Evolutionary conservation across 2,329 filamentous ascomycete genomes (phyloP), one percentile per base, ranked within the genome.

Genomic region (Aureobasidium leucospermi): DNA sequence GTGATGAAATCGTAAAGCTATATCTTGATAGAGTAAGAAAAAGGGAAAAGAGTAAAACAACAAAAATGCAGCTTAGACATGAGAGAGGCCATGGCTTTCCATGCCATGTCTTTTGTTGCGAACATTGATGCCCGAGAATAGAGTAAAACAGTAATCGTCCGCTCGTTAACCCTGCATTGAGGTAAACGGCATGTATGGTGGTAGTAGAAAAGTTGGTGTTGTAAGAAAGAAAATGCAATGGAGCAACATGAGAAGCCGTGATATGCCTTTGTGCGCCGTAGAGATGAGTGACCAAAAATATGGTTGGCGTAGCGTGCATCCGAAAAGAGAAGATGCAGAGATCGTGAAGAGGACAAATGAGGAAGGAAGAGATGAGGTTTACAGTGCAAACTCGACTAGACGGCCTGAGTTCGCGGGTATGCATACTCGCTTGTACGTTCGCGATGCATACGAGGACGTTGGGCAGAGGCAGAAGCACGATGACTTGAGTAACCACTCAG

Each of bases 1-100:
- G 46, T 49, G n/a, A 6, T 51, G 13, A 38, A 34, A 29, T 52
- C 38, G 49, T 42, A 36, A 52, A 51, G 49, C 49, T 52, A 52
- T 52, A 41, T 52, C 11, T n/a, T 15, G 16, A 19, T 29, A 2
- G 23, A 31, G 32, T 9, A 52, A 31, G 7, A 52, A 23, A 16
- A 28, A 48, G 28, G 13, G n/a, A 3, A 34, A 34, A 3, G 16
- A 19, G 11, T 13, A 41, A 41, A 29, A 23, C 23, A 23, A 23
- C 23, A 7, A 23, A 2, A 31, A 41, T 41, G 49, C 48, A 41
- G 28, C 11, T 10, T 9, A 11, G 28, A 9, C 8, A 39, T 52
- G 4, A 31, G 4, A n/a, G 2, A 42, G 8, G 10, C 2, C 49
- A 29, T 41, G 36, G 23, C 13, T 16, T 15, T 31, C 11, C 43